These are phyloP conservation scores for Xerocomus spinulosus DNA, from an alignment of 768 basidiomycete genomes.

Conservation along the genomic window DNA sequence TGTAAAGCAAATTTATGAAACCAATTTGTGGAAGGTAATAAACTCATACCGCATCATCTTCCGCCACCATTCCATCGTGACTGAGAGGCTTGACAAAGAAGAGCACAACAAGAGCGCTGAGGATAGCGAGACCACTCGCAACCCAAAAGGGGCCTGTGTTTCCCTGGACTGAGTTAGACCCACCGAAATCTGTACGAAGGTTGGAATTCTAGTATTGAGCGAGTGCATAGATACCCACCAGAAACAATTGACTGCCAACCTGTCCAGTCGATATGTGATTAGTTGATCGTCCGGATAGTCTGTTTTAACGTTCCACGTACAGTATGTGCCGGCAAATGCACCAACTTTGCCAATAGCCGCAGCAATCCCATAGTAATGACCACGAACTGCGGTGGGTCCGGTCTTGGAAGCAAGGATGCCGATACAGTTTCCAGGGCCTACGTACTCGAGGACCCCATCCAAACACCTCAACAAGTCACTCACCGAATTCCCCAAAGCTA, in stretches of 20 bases:
- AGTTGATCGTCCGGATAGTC: constrained; percentile 1
- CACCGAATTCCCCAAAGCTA: constrained; percentile 81
- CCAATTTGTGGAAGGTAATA: neutral
- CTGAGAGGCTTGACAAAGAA: constrained; percentile 70
- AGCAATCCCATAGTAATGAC: constrained; percentile 81
- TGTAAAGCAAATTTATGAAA: constrained; percentile 21
- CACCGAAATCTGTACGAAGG: constrained; percentile 52
- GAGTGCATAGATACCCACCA: constrained; percentile 33
- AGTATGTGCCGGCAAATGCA: constrained; percentile 80
- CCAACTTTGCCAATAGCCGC: constrained; percentile 85
- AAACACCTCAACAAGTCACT: constrained; percentile 7
- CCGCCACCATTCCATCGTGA: constrained; percentile 74
- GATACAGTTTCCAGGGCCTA: constrained; percentile 79
- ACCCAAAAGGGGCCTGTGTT: constrained; percentile 89
- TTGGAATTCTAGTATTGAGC: neutral
- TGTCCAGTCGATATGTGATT: constrained; percentile 19
- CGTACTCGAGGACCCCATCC: neutral
- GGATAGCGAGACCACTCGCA: constrained; percentile 76
- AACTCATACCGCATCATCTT: constrained; percentile 57
- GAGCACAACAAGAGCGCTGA: constrained; percentile 70
- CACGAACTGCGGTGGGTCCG: constrained; percentile 80
- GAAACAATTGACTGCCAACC: constrained; percentile 65
- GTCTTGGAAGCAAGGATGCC: constrained; percentile 84
- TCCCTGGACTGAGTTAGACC: constrained; percentile 44
- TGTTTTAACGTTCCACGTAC: constrained; percentile 35